Percentiles rank a stretch among this genome's conserved stretches.
phyloP scores from a whole-genome alignment of 176 grass and related monocot genomes.

The Otatea glauca region DNA sequence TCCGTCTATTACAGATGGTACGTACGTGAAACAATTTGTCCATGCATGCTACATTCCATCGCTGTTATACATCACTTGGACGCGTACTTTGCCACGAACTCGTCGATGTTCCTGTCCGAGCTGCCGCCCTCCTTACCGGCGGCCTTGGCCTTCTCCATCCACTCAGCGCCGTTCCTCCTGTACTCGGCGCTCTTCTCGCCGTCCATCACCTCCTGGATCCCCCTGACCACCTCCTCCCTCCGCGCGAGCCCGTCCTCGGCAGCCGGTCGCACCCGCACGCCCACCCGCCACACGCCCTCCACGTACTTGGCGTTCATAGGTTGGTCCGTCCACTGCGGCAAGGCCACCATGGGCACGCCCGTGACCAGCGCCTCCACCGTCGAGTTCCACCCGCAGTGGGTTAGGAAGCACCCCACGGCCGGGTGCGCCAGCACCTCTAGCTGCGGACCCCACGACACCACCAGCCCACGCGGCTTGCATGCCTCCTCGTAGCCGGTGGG shows the following conservation, averaged over 20 bases:
- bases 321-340: constrained; percentile 85
- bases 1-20: not conserved
- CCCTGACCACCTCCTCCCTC: constrained; percentile 48
- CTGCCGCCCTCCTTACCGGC: constrained; percentile 60
- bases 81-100: constrained; percentile 62
- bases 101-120: constrained; percentile 68
- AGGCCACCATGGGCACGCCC: constrained; percentile 52
- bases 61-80: not conserved
- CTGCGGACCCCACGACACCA: constrained; percentile 63
- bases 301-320: constrained; percentile 83
- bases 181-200: constrained; percentile 54
- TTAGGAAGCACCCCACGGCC: constrained; percentile 44
- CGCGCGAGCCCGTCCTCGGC: constrained; percentile 35
- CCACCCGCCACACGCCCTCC: constrained; percentile 65
- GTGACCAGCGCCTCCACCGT: constrained; percentile 52
- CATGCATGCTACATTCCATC: not conserved
- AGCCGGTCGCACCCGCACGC: constrained; percentile 48
- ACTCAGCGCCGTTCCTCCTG: constrained; percentile 49
- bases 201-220: constrained; percentile 46
- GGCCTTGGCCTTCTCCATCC: constrained; percentile 49
- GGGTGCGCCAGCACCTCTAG: constrained; percentile 66
- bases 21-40: not conserved
- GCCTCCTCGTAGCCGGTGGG: constrained; percentile 24
- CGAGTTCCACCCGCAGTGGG: constrained; percentile 95
- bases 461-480: not conserved